Evolutionary conservation across 2,329 filamentous ascomycete genomes (phyloP), one percentile per base, ranked within the genome.

Genomic region (Fusarium tuaranense): DNA sequence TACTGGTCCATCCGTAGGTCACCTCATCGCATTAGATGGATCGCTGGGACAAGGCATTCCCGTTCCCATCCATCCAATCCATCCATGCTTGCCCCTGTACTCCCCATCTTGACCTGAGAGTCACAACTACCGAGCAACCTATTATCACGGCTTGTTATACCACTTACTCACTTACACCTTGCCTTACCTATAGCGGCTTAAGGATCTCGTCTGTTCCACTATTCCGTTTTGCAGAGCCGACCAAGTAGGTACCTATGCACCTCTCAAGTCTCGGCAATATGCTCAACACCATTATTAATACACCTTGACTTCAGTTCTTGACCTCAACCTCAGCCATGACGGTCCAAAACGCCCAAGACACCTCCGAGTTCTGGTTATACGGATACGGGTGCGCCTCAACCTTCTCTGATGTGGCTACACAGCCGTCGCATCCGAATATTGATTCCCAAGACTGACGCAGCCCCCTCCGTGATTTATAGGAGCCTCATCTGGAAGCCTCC

Each of bases 401-500:
- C 13, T 30, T 53, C 22, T 69, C 44, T 64, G 30, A 18, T 41
- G 30, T 63, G n/a, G 51, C 44, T 27, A 22, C 67, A 46, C 55
- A 60, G 27, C 53, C 69, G 69, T 76, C 71, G 32, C 57, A 53
- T 65, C 34, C 63, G 22, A 61, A 30, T 59, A 25, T 64, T 32
- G 22, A 20, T 53, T 30, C 48, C 27, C 48, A 39, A 36, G 62
- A 59, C 36, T 73, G 51, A 75, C 63, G 46, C 22, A 12, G 39
- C 30, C 32, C 51, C 51, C 48, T 70, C 62, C 59, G 57, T 36
- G 22, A 20, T 58, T 62, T 53, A 36, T 67, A 86, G 96, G 85
- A 98, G 95, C 82, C 86, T 99, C 82, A 98, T 99, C 79, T 99
- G 95, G 95, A 99, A 98, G 83, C 96, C 97, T 67, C 97, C 97